Conservation (phyloP, 73 alveolate genomes). For the Tetrahymena borealis region DNA sequence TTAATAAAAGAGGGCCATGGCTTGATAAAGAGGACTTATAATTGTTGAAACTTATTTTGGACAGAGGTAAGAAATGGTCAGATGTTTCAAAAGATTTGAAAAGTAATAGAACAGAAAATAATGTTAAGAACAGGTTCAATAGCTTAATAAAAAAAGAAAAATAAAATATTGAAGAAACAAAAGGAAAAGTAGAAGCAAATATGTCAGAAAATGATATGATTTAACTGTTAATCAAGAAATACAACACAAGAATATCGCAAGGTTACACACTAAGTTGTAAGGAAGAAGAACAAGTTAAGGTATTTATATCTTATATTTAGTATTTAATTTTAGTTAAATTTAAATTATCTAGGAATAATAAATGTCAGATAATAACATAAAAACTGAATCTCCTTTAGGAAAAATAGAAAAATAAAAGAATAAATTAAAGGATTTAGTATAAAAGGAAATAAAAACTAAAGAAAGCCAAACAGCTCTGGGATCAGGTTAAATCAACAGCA, state of each 20-base stretch:
- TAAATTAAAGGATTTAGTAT: not conserved
- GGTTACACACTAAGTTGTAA: not conserved
- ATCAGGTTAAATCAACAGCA: not conserved
- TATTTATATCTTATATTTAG: not conserved
- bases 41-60: constrained; percentile 4
- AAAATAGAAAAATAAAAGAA: not conserved
- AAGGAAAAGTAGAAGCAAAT: constrained; percentile 14
- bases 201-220: not conserved
- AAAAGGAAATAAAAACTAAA: not conserved
- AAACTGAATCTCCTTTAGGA: not conserved
- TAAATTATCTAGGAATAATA: not conserved
- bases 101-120: constrained; percentile 26
- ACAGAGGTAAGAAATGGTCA: constrained; percentile 43
- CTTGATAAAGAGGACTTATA: constrained; percentile 29
- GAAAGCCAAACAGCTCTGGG: not conserved
- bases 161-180: constrained; percentile 8
- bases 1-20: constrained; percentile 37
- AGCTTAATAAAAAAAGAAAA: constrained; percentile 41
- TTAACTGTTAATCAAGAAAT: not conserved
- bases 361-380: not conserved
- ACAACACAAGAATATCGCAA: not conserved
- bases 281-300: not conserved
- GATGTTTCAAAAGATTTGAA: constrained; percentile 36
- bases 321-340: too few species aligned
- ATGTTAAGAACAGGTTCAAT: constrained; percentile 28